Evolutionary conservation across 495 filamentous ascomycete genomes (phyloP), one percentile per base, ranked within the genome.

Genomic region (Podospora pseudocomata): DNA sequence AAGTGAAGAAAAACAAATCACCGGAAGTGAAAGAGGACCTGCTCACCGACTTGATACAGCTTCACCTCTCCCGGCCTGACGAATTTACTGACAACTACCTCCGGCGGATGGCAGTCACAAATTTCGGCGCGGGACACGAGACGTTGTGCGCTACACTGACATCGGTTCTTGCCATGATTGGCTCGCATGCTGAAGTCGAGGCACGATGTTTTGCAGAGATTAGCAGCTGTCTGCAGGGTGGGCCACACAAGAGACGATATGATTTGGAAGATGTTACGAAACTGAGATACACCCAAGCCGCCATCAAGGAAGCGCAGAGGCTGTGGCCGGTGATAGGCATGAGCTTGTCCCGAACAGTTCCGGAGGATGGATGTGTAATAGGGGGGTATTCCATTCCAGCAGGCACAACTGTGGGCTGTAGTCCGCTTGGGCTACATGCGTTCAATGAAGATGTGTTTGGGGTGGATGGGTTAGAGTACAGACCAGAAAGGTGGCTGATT

Each of bases 301-400:
- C 82, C 13, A 83, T 91, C 69, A 88, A 88, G 67, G 90, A 92
- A 72, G 79, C 85, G 0, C 83, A 90, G 69, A 83, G 89, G 0
- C 64, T 90, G 5, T 81, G 89, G 71, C 86, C 90, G 0, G 84
- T 86, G 3, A 80, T 86, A 16, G 83, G 83, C 1, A 81, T 89
- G 62, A 78, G 84, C 0, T 80, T 90, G 6, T 83, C 88, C 64
- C 82, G 87, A 19, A 79, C 81, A 44, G 86, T 89, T 0, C 88
- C 86, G 4, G 73, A 67, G 7, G 78, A 80, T 19, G 86, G 84
- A 0, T 71, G 83, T 7, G 71, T 71, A 2, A 74, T 90, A 27
- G 81, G 84, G 30, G 86, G 86, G 6, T 69, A 76, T 26, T 75
- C 77, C 65, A 77, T 90, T 26, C 86, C 85, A 0, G 79, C 80